Evolutionary conservation across 1,284 basidiomycete species (phyloP).

Genomic region (Heterobasidion parviporum): DNA sequence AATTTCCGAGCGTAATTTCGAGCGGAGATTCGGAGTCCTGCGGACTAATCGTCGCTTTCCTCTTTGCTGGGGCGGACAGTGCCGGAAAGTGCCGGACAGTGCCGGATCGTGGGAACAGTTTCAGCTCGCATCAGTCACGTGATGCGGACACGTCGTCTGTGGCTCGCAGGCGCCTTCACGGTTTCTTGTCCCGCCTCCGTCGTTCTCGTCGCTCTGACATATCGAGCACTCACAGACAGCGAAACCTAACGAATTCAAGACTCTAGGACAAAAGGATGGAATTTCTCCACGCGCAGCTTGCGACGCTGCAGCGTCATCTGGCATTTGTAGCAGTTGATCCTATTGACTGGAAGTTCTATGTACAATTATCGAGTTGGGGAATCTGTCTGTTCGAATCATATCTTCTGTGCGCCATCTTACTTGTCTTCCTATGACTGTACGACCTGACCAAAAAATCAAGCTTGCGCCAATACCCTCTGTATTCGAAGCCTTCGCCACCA

Average conservation of each 20-base stretch:
- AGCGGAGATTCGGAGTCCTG: slow-evolving; percentile 5
- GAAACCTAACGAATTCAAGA: no score
- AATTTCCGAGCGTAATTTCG: slow-evolving; percentile 5
- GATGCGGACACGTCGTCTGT: background rate
- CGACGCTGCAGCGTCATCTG: slow-evolving; percentile 39
- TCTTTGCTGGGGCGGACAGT: background rate
- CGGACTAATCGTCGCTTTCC: slow-evolving; percentile 6
- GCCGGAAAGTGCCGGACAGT: no score
- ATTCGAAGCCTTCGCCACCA: slow-evolving; percentile 74
- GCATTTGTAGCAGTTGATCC: slow-evolving; percentile 27
- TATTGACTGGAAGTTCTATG: slow-evolving; percentile 27
- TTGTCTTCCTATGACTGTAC: background rate
- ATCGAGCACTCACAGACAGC: no score
- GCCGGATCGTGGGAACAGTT: no score
- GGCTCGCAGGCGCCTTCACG: background rate
- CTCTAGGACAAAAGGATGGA: slow-evolving; percentile 32
- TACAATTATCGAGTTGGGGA: slow-evolving; percentile 64
- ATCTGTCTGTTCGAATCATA: slow-evolving; percentile 83
- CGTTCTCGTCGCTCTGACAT: no score
- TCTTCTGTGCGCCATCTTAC: slow-evolving; percentile 48
- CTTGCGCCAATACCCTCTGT: slow-evolving; percentile 75
- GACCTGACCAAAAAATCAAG: background rate
- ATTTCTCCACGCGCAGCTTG: slow-evolving; percentile 46
- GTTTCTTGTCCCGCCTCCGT: no score
- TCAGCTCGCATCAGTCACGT: no score